Conservation (phyloP, 306 rosid species). For the Argentina anserina region DNA sequence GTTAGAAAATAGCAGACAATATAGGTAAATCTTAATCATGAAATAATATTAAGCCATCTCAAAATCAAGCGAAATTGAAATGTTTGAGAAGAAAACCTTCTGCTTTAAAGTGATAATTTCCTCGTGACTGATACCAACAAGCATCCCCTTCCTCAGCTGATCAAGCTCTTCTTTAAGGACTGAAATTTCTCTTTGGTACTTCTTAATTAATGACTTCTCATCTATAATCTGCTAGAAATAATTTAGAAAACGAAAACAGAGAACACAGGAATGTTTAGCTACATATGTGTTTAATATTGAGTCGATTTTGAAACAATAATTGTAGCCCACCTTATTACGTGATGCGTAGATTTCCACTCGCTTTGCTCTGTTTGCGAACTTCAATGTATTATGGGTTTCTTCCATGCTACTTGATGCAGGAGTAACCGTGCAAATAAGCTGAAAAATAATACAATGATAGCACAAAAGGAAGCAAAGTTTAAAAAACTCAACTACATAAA, state of each 20-base stretch:
- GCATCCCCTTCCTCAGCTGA: constrained; percentile 80
- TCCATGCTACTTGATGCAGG: constrained; percentile 99
- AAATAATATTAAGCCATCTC: constrained; percentile 10
- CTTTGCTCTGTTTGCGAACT: constrained; percentile 98
- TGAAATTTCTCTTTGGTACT: constrained; percentile 95
- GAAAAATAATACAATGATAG: constrained; percentile 25
- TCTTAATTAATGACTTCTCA: constrained; percentile 94
- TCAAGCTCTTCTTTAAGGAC: constrained; percentile 89
- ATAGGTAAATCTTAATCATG: constrained; percentile 11
- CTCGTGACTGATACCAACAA: constrained; percentile 84
- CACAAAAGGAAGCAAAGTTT: constrained; percentile 19
- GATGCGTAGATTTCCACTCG: constrained; percentile 96
- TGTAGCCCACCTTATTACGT: constrained; percentile 71
- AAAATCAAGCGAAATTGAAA: constrained; percentile 17
- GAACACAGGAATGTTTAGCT: constrained; percentile 2
- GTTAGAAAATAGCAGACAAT: constrained; percentile 20
- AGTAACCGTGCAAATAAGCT: constrained; percentile 99
- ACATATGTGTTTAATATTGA: constrained; percentile 11
- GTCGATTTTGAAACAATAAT: constrained; percentile 7
- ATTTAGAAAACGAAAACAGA: constrained; percentile 14
- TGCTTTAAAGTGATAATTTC: constrained; percentile 83
- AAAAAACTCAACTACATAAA: constrained; percentile 12
- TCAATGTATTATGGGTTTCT: constrained; percentile 99
- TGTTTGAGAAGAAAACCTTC: constrained; percentile 48
- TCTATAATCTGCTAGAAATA: constrained; percentile 74